phyloP scores from a whole-genome alignment of 805 yeast species.

The Komagataella mondaviorum region DNA sequence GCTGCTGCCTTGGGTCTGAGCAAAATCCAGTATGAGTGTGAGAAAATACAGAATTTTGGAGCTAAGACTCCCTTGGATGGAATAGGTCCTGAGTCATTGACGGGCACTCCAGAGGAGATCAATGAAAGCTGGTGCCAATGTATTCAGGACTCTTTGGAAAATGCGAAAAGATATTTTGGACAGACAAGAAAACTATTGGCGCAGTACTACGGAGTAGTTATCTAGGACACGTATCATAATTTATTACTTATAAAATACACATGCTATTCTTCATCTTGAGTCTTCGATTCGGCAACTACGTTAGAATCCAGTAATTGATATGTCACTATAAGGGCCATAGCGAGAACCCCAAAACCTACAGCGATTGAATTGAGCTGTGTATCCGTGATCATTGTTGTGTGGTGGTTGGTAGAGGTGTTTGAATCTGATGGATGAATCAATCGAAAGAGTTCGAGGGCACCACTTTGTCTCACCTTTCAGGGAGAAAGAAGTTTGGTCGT shows the following conservation, averaged over 20 bases:
- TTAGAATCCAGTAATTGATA: constrained; percentile 36
- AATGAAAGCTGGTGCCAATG: constrained; percentile 22
- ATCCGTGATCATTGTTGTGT: constrained; percentile 64
- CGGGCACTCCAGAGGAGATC: constrained; percentile 14
- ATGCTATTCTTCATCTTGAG: neutral
- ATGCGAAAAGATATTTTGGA: constrained; percentile 36
- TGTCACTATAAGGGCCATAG: constrained; percentile 56
- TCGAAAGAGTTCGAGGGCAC: neutral
- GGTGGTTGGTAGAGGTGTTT: constrained; percentile 1
- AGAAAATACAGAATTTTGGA: constrained; percentile 86
- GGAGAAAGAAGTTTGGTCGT: neutral
- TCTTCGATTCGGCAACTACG: constrained; percentile 1
- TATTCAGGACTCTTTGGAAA: constrained; percentile 37
- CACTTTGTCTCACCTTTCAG: neutral
- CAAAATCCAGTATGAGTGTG: constrained; percentile 78
- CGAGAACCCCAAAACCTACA: constrained; percentile 56
- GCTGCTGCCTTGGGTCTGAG: constrained; percentile 88
- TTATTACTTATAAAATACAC: neutral
- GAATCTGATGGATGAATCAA: neutral
- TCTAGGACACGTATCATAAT: constrained; percentile 6
- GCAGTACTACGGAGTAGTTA: constrained; percentile 31
- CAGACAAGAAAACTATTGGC: constrained; percentile 36
- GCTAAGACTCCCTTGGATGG: constrained; percentile 22
- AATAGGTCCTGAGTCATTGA: constrained; percentile 10
- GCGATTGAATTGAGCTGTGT: constrained; percentile 64